Evolutionary conservation across 139 green algal species (phyloP).

Genomic region (Haematococcus sp.): DNA sequence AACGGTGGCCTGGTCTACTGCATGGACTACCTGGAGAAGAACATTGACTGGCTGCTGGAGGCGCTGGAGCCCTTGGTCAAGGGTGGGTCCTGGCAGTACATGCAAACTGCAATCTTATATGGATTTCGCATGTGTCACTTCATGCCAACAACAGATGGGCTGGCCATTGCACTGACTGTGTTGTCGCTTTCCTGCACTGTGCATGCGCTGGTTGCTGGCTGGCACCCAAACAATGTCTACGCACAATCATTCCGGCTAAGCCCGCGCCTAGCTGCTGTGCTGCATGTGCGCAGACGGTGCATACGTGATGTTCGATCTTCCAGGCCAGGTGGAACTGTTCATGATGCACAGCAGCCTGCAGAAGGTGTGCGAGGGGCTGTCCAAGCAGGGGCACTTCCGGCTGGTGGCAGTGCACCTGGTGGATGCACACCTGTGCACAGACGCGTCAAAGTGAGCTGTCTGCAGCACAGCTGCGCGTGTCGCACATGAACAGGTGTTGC

Average conservation of each 20-base stretch:
- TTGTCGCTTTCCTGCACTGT: no score
- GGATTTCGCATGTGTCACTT: no score
- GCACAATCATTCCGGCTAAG: no score
- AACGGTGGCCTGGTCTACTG: conserved; percentile 83
- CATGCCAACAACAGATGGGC: no score
- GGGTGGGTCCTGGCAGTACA: conserved; percentile 23
- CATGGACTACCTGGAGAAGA: conserved; percentile 76
- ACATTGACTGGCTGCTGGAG: conserved; percentile 85
- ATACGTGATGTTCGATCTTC: conserved; percentile 87
- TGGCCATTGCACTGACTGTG: no score
- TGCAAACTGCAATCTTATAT: neutral
- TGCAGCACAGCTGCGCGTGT: neutral
- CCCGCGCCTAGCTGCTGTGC: no score
- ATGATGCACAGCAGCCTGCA: conserved; percentile 56
- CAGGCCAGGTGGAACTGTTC: conserved; percentile 81
- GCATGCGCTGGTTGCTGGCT: no score
- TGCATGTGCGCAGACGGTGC: neutral
- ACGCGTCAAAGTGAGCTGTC: conserved; percentile 72
- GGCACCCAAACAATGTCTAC: no score
- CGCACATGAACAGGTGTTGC: neutral
- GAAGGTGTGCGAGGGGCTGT: neutral
- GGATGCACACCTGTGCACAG: conserved; percentile 81
- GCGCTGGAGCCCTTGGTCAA: conserved; percentile 65
- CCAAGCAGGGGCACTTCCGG: conserved; percentile 31
- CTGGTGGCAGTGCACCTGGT: conserved; percentile 78